These are phyloP conservation scores for Komagataella pseudopastoris DNA, from an alignment of 805 yeast species.

Conservation along the genomic window DNA sequence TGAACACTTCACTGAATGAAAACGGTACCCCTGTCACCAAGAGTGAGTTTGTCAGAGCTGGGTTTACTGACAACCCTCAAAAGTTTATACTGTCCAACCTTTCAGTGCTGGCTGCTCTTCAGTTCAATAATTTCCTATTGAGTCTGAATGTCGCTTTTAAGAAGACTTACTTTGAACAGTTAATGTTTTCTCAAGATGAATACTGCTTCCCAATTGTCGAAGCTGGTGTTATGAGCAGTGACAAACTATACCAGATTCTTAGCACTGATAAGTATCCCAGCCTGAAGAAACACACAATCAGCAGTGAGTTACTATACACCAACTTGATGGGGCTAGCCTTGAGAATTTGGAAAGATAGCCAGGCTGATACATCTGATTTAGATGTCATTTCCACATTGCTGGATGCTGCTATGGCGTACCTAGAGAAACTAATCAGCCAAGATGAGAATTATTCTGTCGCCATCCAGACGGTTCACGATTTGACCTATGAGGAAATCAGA, in stretches of 20 bases:
- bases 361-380: constrained; percentile 38
- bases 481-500: constrained; percentile 37
- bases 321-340: constrained; percentile 43
- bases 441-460: constrained; percentile 26
- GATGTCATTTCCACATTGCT: constrained; percentile 35
- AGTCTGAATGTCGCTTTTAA: constrained; percentile 47
- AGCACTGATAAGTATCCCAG: constrained; percentile 16
- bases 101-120: constrained; percentile 37
- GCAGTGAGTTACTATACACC: constrained; percentile 43
- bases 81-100: constrained; percentile 28
- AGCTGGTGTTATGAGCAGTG: constrained; percentile 20
- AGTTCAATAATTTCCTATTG: constrained; percentile 38
- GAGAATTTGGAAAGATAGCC: constrained; percentile 52
- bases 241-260: constrained; percentile 9
- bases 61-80: constrained; percentile 29
- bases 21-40: constrained; percentile 26
- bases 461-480: constrained; percentile 24
- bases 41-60: constrained; percentile 31
- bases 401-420: constrained; percentile 17
- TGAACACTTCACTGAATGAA: constrained; percentile 27
- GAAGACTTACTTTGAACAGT: constrained; percentile 49
- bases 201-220: constrained; percentile 36
- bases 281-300: constrained; percentile 25
- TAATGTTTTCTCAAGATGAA: constrained; percentile 41
- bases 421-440: constrained; percentile 8